These are phyloP conservation scores for Globisporangium spiculum DNA, from an alignment of 352 stramenopile genomes.

Conservation along the genomic window DNA sequence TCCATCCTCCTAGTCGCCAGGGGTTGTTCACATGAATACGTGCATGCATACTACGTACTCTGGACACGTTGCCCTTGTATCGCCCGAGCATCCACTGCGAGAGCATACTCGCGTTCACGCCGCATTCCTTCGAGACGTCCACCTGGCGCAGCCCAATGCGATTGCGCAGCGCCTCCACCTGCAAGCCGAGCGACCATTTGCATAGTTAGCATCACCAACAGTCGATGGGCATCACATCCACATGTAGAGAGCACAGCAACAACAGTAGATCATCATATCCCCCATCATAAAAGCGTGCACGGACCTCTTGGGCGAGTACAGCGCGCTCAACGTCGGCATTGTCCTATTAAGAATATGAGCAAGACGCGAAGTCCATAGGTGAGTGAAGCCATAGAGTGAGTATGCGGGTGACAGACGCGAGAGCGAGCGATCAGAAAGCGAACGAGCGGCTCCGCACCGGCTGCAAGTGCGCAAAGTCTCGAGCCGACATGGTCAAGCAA, in stretches of 20 bases:
- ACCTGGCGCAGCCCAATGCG: slow-evolving; percentile 72
- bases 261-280: not conserved
- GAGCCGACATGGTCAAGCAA: slow-evolving; percentile 30
- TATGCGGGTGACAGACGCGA: not conserved
- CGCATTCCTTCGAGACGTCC: slow-evolving; percentile 83
- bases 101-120: slow-evolving; percentile 83
- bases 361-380: not conserved
- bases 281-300: too few relatives aligned
- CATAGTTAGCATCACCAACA: not conserved
- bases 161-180: slow-evolving; percentile 78
- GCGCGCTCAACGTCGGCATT: slow-evolving; percentile 85
- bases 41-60: slow-evolving; percentile 34
- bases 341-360: slow-evolving; percentile 39
- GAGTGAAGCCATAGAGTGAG: not conserved
- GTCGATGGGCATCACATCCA: not conserved
- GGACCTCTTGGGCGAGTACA: slow-evolving; percentile 72
- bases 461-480: slow-evolving; percentile 80
- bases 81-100: slow-evolving; percentile 85
- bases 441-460: slow-evolving; percentile 26
- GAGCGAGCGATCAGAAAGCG: not conserved
- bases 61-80: slow-evolving; percentile 82
- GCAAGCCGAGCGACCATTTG: not conserved
- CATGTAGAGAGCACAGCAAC: not conserved
- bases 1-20: not conserved
- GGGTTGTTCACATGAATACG: not conserved